phyloP scores from a whole-genome alignment of 495 filamentous ascomycete species.

The Parachaetomium inaequale region DNA sequence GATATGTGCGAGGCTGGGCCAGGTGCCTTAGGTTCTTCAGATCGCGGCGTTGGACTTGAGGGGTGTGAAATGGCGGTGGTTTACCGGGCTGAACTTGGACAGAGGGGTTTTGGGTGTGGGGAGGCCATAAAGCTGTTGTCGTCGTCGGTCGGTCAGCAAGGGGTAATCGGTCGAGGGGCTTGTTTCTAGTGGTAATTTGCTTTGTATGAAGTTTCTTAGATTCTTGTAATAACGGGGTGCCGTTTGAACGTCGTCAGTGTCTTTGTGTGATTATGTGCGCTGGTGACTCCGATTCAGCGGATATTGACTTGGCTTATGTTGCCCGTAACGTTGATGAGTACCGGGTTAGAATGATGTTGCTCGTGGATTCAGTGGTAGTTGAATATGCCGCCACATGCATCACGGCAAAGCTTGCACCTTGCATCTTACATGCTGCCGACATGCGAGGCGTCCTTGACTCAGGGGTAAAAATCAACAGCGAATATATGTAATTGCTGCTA shows the following conservation, averaged over 20 bases:
- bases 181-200: not conserved
- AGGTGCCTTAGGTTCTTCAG: not conserved
- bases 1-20: not conserved
- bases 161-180: not conserved
- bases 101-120: not conserved
- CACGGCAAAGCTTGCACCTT: no score
- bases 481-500: no score
- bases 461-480: no score
- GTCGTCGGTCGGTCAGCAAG: constrained; percentile 20
- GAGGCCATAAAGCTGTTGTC: not conserved
- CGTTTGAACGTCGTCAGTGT: not conserved
- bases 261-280: no score
- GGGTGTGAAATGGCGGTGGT: not conserved
- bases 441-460: no score
- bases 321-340: no score
- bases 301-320: no score
- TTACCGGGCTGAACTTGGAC: not conserved
- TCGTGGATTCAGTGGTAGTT: no score
- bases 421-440: no score
- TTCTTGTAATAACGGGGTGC: constrained; percentile 15
- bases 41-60: not conserved
- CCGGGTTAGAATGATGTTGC: no score
- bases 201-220: constrained; percentile 16
- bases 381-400: no score
- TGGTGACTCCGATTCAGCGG: no score